Evolutionary conservation across 2,329 filamentous ascomycete species (phyloP).

Genomic region (Stagonosporopsis rhizophila): DNA sequence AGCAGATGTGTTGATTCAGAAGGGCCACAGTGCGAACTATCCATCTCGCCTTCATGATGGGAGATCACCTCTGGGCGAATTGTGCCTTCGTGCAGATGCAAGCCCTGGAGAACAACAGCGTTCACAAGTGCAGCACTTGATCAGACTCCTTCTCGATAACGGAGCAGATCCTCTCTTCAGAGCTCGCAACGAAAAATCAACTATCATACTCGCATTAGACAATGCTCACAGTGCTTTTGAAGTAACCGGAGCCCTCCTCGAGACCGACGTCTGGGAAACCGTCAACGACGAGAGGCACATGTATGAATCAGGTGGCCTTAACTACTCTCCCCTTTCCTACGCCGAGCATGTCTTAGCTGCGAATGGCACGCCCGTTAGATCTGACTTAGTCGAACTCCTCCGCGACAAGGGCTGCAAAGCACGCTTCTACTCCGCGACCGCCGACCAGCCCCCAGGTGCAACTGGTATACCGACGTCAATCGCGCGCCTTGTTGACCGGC

Average conservation of each 20-base stretch:
- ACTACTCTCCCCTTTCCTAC: conserved; percentile 72
- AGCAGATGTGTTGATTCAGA: conserved; percentile 64
- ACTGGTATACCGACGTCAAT: conserved; percentile 42
- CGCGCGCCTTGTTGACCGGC: conserved; percentile 38
- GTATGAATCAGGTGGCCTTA: conserved; percentile 56
- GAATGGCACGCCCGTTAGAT: conserved; percentile 27
- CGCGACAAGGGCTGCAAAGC: conserved; percentile 44
- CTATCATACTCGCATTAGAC: conserved; percentile 66
- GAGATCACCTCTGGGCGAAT: conserved; percentile 68
- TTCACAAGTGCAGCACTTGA: conserved; percentile 52
- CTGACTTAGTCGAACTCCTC: conserved; percentile 38
- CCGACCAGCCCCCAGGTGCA: conserved; percentile 48
- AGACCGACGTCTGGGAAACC: conserved; percentile 69
- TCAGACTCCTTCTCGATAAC: conserved; percentile 63
- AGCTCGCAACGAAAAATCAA: conserved; percentile 63
- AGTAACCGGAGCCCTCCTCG: conserved; percentile 65
- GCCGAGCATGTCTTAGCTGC: conserved; percentile 47
- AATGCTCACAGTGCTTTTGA: conserved; percentile 62
- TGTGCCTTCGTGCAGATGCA: conserved; percentile 65
- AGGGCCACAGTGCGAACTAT: conserved; percentile 70
- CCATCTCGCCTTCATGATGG: conserved; percentile 68
- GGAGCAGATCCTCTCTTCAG: conserved; percentile 64
- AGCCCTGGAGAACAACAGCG: conserved; percentile 41
- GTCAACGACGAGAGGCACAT: conserved; percentile 66
- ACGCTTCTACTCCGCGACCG: conserved; percentile 44